phyloP scores from a whole-genome alignment of 371 early-diverging fungal species.

The Mucor sp. region DNA sequence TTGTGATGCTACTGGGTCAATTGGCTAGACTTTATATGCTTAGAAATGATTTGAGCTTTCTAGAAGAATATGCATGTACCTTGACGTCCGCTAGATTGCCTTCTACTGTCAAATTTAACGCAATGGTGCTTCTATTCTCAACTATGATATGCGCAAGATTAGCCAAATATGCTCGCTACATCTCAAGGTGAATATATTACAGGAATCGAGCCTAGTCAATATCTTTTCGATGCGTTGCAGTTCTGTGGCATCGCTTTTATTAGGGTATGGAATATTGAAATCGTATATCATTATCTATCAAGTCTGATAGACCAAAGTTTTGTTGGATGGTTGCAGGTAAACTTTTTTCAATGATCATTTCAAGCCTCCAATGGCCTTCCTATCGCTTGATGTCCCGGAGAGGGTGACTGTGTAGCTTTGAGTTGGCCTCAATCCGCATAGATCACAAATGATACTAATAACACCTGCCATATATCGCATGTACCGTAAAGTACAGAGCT shows the following conservation, averaged over 20 bases:
- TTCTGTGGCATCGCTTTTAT: slow-evolving; percentile 26
- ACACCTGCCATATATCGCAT: no score
- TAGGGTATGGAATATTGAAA: slow-evolving; percentile 61
- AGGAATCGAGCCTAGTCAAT: slow-evolving; percentile 42
- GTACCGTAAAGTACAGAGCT: no score
- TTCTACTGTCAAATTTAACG: slow-evolving; percentile 65
- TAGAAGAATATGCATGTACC: slow-evolving; percentile 27
- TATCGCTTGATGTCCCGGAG: not conserved
- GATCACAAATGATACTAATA: no score
- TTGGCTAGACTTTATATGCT: slow-evolving; percentile 28
- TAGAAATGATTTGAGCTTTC: not conserved
- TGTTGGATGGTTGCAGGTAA: not conserved
- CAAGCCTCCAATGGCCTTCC: not conserved
- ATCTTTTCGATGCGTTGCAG: slow-evolving; percentile 40
- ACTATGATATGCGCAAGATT: slow-evolving; percentile 1
- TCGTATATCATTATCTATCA: slow-evolving; percentile 57
- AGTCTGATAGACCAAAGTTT: not conserved
- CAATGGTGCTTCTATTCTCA: slow-evolving; percentile 72
- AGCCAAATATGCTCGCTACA: not conserved
- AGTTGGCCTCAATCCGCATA: no score
- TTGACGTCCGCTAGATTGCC: slow-evolving; percentile 60
- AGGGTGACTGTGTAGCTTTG: not conserved
- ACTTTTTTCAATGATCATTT: not conserved
- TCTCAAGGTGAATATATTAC: slow-evolving; percentile 26
- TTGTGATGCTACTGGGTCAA: slow-evolving; percentile 45